These are phyloP conservation scores for Dimocarpus longan DNA, from an alignment of 345 rosid genomes.

Conservation along the genomic window DNA sequence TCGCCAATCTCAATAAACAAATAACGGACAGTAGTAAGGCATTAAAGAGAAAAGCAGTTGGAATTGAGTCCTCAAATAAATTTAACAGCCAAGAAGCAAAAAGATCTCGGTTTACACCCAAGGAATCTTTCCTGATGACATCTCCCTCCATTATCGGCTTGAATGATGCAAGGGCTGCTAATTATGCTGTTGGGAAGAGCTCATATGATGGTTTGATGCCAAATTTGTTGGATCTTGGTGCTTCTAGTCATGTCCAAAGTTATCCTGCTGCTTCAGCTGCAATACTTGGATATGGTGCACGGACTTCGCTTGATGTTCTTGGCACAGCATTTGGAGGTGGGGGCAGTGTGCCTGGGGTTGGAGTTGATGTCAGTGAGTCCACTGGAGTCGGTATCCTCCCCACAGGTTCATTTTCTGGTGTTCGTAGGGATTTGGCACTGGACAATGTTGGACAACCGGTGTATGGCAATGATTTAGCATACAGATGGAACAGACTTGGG, in stretches of 20 bases:
- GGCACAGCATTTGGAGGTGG: conserved; percentile 26
- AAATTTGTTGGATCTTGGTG: conserved; percentile 37
- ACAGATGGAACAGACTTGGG: conserved; percentile 34
- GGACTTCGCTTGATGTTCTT: conserved; percentile 39
- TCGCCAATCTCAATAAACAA: conserved; percentile 42
- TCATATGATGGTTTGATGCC: conserved; percentile 25
- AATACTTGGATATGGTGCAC: conserved; percentile 37
- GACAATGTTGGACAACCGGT: conserved; percentile 31
- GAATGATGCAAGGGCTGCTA: conserved; percentile 41
- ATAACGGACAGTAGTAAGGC: conserved; percentile 33
- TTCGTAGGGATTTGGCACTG: conserved; percentile 26
- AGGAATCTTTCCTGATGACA: conserved; percentile 36
- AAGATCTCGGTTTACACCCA: conserved; percentile 40
- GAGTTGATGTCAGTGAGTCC: conserved; percentile 14
- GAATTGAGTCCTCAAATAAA: conserved; percentile 31
- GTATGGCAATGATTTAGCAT: conserved; percentile 20
- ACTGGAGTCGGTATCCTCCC: conserved; percentile 24
- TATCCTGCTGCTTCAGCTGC: conserved; percentile 41
- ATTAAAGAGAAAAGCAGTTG: conserved; percentile 49
- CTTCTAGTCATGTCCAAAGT: conserved; percentile 44
- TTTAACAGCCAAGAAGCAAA: conserved; percentile 49
- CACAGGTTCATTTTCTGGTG: conserved; percentile 41
- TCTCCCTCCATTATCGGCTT: conserved; percentile 38
- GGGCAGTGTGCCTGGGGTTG: conserved; percentile 18
- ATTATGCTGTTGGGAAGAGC: conserved; percentile 30